Conservation (phyloP, 2,329 filamentous ascomycete genomes). For the Coniochaeta prunicola region DNA sequence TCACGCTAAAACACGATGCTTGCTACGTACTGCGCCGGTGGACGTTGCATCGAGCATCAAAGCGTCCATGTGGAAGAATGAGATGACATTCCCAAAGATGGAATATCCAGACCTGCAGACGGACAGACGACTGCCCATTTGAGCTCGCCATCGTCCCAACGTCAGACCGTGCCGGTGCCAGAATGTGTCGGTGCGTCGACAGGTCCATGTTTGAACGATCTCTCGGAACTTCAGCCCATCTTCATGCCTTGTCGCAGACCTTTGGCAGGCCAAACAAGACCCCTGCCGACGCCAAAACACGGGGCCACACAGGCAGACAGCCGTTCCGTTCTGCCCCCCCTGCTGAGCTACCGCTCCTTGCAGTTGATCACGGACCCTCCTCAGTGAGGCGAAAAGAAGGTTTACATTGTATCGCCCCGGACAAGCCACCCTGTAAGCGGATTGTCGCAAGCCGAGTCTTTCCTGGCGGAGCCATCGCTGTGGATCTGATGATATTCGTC, state of each 20-base stretch:
- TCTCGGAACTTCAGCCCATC: slow-evolving; percentile 13
- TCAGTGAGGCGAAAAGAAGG: background rate
- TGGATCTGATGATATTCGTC: slow-evolving; percentile 21
- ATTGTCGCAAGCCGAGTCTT: slow-evolving; percentile 5
- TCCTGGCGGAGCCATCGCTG: slow-evolving; percentile 2
- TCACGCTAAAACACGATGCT: background rate
- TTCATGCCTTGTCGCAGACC: slow-evolving; percentile 12
- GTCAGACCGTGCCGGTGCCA: background rate
- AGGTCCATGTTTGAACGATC: slow-evolving; percentile 1
- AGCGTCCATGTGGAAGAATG: background rate
- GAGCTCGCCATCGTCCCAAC: background rate
- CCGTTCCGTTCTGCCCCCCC: slow-evolving; percentile 15
- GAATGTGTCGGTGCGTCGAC: background rate
- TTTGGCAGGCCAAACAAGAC: slow-evolving; percentile 1
- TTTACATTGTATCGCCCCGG: background rate
- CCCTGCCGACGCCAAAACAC: slow-evolving; percentile 17
- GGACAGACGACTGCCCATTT: background rate
- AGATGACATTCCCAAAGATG: background rate
- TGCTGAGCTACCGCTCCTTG: slow-evolving; percentile 10
- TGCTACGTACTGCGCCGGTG: background rate
- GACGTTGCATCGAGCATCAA: background rate
- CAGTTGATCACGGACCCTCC: slow-evolving; percentile 18
- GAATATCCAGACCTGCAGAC: background rate
- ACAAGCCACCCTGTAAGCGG: background rate
- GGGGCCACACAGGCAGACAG: slow-evolving; percentile 14